phyloP scores from a whole-genome alignment of 768 basidiomycete genomes.

The Rhodotorula toruloides region DNA sequence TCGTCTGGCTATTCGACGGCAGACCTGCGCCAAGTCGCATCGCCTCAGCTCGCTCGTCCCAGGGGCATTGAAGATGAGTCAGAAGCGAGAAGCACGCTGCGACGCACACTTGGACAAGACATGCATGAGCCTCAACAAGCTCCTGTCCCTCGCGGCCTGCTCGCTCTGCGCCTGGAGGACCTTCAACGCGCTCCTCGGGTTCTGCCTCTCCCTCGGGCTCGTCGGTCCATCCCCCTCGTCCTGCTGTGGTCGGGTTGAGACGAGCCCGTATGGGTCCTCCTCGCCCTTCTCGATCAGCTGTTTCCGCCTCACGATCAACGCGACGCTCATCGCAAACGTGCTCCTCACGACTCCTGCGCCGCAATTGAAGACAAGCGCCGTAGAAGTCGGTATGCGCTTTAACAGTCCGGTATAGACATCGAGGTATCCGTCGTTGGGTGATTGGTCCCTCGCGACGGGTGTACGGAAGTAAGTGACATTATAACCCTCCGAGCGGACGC shows the following conservation, averaged over 20 bases:
- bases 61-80: rapidly evolving
- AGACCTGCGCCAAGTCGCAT: not conserved
- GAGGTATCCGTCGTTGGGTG: constrained; percentile 94
- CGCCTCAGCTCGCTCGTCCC: rapidly evolving
- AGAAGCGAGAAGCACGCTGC: not conserved
- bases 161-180: constrained; percentile 46
- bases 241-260: too few relatives aligned
- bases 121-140: constrained; percentile 47
- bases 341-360: constrained; percentile 89
- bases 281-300: constrained; percentile 62
- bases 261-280: constrained; percentile 65
- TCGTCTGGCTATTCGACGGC: constrained; percentile 15
- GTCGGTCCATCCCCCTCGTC: not conserved
- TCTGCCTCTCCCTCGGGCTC: not conserved
- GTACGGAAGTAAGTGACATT: constrained; percentile 71
- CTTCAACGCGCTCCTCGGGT: constrained; percentile 35
- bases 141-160: constrained; percentile 45
- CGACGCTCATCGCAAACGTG: constrained; percentile 96
- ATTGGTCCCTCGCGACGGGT: constrained; percentile 87
- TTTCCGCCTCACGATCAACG: constrained; percentile 74
- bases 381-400: constrained; percentile 64
- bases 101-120: constrained; percentile 50
- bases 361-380: constrained; percentile 86
- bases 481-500: constrained; percentile 32
- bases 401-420: constrained; percentile 86